Evolutionary conservation across 768 basidiomycete species (phyloP).

Genomic region (Suillus spraguei): DNA sequence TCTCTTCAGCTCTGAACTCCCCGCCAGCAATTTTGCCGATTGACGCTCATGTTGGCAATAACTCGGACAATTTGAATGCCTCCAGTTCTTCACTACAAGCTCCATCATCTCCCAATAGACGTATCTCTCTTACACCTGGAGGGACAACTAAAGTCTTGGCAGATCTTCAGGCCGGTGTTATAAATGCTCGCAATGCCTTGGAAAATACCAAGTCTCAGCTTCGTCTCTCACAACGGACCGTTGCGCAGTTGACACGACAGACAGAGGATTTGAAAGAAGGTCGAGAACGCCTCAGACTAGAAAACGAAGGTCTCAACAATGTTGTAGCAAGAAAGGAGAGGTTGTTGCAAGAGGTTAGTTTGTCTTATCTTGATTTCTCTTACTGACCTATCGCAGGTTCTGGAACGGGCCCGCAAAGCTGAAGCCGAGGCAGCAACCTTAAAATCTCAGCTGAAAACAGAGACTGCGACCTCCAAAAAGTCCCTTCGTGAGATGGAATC

Average conservation of each 20-base stretch:
- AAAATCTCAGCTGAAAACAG: slow-evolving; percentile 72
- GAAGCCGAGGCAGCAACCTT: slow-evolving; percentile 73
- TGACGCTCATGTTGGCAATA: slow-evolving; percentile 36
- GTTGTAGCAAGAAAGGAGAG: slow-evolving; percentile 89
- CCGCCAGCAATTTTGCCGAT: slow-evolving; percentile 32
- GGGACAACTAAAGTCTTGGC: slow-evolving; percentile 88
- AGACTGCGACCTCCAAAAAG: slow-evolving; percentile 74
- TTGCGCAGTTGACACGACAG: slow-evolving; percentile 82
- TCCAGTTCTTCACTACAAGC: slow-evolving; percentile 43
- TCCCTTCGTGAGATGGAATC: slow-evolving; percentile 80
- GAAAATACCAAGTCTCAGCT: slow-evolving; percentile 88
- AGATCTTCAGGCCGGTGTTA: slow-evolving; percentile 83
- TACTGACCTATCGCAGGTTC: slow-evolving; percentile 45
- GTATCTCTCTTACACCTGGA: slow-evolving; percentile 67
- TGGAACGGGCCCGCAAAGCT: slow-evolving; percentile 85
- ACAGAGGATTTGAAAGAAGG: slow-evolving; percentile 90
- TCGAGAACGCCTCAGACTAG: slow-evolving; percentile 76
- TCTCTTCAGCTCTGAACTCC: slow-evolving; percentile 38
- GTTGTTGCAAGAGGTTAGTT: slow-evolving; percentile 75
- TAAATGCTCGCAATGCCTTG: slow-evolving; percentile 75
- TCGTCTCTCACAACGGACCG: slow-evolving; percentile 77
- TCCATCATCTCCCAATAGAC: slow-evolving; percentile 52
- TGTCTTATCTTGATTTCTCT: background rate
- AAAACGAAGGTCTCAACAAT: slow-evolving; percentile 88
- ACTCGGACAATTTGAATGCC: slow-evolving; percentile 33